Percentiles rank a stretch among this genome's conserved stretches.
Evolutionary conservation across 345 rosid species (phyloP).

Genomic region (Melastoma malabathricum): DNA sequence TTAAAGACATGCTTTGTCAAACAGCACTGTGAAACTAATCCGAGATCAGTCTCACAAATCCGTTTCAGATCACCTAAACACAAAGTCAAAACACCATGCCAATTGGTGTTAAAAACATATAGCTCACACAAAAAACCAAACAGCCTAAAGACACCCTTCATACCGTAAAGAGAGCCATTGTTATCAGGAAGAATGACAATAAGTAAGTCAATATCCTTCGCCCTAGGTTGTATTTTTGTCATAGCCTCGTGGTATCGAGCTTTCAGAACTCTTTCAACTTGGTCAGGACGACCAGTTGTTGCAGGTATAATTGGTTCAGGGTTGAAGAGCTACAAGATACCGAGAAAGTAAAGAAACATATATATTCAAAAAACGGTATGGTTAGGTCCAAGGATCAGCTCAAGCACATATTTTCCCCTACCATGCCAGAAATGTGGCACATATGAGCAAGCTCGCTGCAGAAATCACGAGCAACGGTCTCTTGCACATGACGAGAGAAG

Average conservation of each 20-base stretch:
- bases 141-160: neutral
- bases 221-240: constrained; percentile 40
- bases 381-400: neutral
- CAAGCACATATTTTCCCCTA: constrained; percentile 12
- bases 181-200: constrained; percentile 92
- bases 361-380: neutral
- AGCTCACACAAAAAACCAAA: too few species aligned
- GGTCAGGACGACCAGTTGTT: constrained; percentile 70
- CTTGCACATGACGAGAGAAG: constrained; percentile 75
- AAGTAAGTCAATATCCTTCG: constrained; percentile 89
- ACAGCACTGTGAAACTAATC: constrained; percentile 94
- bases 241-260: constrained; percentile 78
- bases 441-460: constrained; percentile 90
- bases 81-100: neutral
- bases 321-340: constrained; percentile 43
- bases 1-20: constrained; percentile 78
- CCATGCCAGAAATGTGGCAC: constrained; percentile 94
- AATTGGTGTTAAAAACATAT: too few species aligned
- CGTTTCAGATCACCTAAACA: constrained; percentile 84
- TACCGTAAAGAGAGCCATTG: constrained; percentile 97
- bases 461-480: constrained; percentile 54
- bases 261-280: constrained; percentile 72
- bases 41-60: constrained; percentile 96
- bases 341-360: neutral
- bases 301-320: constrained; percentile 69